Conservation (phyloP, 495 filamentous ascomycete genomes). For the Hyaloscypha bicolor region DNA sequence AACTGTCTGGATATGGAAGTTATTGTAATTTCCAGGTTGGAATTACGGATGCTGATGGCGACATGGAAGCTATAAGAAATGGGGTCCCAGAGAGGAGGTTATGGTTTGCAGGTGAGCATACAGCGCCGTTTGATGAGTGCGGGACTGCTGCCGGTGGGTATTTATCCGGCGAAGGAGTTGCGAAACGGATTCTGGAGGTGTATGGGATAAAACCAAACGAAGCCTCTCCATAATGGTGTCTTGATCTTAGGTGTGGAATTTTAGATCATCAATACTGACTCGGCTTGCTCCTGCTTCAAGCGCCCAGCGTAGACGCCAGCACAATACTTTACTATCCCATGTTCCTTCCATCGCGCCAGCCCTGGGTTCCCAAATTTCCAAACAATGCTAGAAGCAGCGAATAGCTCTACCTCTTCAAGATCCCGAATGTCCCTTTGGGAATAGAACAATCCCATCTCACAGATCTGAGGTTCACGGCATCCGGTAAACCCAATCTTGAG, state of each 20-base stretch:
- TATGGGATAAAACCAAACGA: constrained; percentile 3
- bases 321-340: constrained; percentile 5
- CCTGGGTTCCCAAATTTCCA: constrained; percentile 23
- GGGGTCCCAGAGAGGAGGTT: constrained; percentile 71
- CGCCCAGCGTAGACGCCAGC: constrained; percentile 3
- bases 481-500: constrained; percentile 13
- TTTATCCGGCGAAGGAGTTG: constrained; percentile 84
- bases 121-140: constrained; percentile 83
- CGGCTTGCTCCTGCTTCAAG: background rate
- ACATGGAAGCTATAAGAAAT: constrained; percentile 70
- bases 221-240: background rate
- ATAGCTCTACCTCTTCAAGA: constrained; percentile 4
- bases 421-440: background rate
- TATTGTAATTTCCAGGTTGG: constrained; percentile 90
- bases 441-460: constrained; percentile 16
- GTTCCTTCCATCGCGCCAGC: constrained; percentile 18
- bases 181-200: constrained; percentile 43
- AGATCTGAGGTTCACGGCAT: background rate
- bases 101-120: constrained; percentile 95
- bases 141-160: constrained; percentile 89
- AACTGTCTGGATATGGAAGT: constrained; percentile 80
- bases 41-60: constrained; percentile 64
- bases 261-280: constrained; percentile 1
- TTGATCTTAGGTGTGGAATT: background rate
- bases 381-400: constrained; percentile 6